These are phyloP conservation scores for Penicillium sumatraense DNA, from an alignment of 2,329 filamentous ascomycete genomes.

Conservation along the genomic window DNA sequence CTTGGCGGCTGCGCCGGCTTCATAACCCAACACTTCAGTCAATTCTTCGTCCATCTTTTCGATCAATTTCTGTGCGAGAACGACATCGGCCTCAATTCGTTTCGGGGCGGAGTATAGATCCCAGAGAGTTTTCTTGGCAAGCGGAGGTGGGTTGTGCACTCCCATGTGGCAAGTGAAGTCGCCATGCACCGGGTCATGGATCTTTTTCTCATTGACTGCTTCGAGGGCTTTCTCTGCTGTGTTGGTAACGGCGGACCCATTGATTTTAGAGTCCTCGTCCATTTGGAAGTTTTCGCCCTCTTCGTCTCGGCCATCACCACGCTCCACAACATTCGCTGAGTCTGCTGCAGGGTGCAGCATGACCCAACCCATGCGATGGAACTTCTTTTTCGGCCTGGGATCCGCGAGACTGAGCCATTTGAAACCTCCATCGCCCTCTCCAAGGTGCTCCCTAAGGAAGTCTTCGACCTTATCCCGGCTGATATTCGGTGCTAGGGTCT, in stretches of 20 bases:
- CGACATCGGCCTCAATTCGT: slow-evolving; percentile 86
- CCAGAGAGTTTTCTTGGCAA: slow-evolving; percentile 95
- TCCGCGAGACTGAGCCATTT: slow-evolving; percentile 96
- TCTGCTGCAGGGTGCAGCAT: slow-evolving; percentile 85
- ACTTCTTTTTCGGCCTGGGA: slow-evolving; percentile 95
- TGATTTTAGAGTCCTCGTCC: slow-evolving; percentile 38
- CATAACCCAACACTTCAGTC: slow-evolving; percentile 79
- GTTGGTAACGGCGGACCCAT: slow-evolving; percentile 37
- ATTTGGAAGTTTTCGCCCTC: slow-evolving; percentile 57
- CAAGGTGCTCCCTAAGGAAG: slow-evolving; percentile 92
- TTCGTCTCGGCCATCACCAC: slow-evolving; percentile 74
- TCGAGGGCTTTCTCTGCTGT: slow-evolving; percentile 87
- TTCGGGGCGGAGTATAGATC: slow-evolving; percentile 95
- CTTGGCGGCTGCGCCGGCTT: slow-evolving; percentile 75
- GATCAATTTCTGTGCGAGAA: slow-evolving; percentile 79
- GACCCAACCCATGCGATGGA: slow-evolving; percentile 97
- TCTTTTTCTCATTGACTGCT: slow-evolving; percentile 96
- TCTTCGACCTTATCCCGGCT: slow-evolving; percentile 90
- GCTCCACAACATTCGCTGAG: slow-evolving; percentile 64
- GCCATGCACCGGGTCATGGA: slow-evolving; percentile 88
- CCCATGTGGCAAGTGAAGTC: slow-evolving; percentile 98
- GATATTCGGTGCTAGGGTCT: slow-evolving; percentile 95
- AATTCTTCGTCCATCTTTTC: slow-evolving; percentile 85
- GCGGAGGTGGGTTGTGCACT: slow-evolving; percentile 84
- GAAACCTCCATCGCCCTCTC: slow-evolving; percentile 88